phyloP scores from a whole-genome alignment of 108 stramenopile species.

The Fragilaria crotonensis region DNA sequence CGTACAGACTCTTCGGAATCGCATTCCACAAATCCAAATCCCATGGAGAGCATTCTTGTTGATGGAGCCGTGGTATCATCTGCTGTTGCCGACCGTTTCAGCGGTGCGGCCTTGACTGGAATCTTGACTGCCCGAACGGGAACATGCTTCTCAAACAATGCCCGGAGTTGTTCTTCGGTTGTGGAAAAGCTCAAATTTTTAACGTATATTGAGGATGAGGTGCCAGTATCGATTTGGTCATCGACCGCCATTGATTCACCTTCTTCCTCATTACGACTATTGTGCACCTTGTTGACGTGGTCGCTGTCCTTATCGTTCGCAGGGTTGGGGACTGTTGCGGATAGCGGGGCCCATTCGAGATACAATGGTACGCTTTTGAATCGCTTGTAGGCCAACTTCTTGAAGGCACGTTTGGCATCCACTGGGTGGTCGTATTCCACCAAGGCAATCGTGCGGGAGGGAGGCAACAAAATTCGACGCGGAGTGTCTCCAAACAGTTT shows the following conservation, averaged over 20 bases:
- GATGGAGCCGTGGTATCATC: not conserved
- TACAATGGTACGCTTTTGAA: constrained; percentile 96
- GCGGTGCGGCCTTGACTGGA: constrained; percentile 72
- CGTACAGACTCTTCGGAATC: constrained; percentile 47
- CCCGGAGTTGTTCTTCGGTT: constrained; percentile 60
- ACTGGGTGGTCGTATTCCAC: constrained; percentile 83
- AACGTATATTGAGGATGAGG: constrained; percentile 76
- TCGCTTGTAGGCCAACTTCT: constrained; percentile 86
- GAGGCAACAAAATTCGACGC: constrained; percentile 74
- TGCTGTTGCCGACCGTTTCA: constrained; percentile 15
- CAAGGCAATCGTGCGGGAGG: constrained; percentile 82
- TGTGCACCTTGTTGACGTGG: constrained; percentile 4
- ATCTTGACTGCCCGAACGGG: constrained; percentile 80
- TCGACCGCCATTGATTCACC: too few species aligned
- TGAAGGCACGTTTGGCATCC: constrained; percentile 90
- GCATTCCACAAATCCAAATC: constrained; percentile 98
- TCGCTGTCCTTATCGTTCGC: constrained; percentile 15
- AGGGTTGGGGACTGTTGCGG: constrained; percentile 20
- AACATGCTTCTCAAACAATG: constrained; percentile 44
- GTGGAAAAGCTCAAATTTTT: constrained; percentile 96
- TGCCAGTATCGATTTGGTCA: constrained; percentile 26
- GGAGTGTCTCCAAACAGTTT: constrained; percentile 78
- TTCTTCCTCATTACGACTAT: constrained; percentile 4
- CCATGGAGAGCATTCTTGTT: constrained; percentile 69
- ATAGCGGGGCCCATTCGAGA: constrained; percentile 95